phyloP scores from a whole-genome alignment of 352 stramenopile species.

The Hyaloperonospora arabidopsidis region DNA sequence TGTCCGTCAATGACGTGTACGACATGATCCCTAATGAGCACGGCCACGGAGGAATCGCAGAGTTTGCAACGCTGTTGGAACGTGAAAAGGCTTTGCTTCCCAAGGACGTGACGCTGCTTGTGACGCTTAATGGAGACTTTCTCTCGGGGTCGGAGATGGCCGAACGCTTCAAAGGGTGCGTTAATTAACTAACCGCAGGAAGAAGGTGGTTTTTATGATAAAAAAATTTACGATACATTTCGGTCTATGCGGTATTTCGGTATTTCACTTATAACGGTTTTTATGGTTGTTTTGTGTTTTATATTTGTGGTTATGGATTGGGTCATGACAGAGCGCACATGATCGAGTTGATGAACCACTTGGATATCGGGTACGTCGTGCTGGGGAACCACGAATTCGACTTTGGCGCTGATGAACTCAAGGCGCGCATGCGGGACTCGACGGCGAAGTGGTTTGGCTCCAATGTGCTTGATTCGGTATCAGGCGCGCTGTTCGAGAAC shows the following conservation, averaged over 20 bases:
- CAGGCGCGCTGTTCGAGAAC: conserved; percentile 27
- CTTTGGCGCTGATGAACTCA: conserved; percentile 48
- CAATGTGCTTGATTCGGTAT: conserved; percentile 47
- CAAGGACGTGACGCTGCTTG: conserved; percentile 42
- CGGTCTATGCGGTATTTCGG: too few species aligned
- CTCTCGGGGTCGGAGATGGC: conserved; percentile 58
- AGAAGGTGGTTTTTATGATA: too few species aligned
- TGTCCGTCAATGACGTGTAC: conserved; percentile 73
- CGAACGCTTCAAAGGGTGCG: conserved; percentile 57
- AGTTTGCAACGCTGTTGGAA: conserved; percentile 58
- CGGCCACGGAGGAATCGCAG: conserved; percentile 47
- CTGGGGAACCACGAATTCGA: conserved; percentile 80
- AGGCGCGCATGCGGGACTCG: conserved; percentile 45
- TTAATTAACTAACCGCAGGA: neutral
- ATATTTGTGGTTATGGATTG: neutral
- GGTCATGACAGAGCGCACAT: conserved; percentile 48
- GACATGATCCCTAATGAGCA: conserved; percentile 59
- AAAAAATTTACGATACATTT: too few species aligned
- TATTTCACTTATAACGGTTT: neutral
- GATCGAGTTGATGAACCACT: conserved; percentile 69
- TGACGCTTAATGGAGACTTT: conserved; percentile 77
- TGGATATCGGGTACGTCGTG: conserved; percentile 66
- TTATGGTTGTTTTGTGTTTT: neutral
- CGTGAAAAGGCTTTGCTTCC: conserved; percentile 28
- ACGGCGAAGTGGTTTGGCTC: conserved; percentile 70